Percentiles rank a stretch among this genome's conserved stretches.
phyloP scores from a whole-genome alignment of 352 stramenopile genomes.

The Phytopythium litorale region DNA sequence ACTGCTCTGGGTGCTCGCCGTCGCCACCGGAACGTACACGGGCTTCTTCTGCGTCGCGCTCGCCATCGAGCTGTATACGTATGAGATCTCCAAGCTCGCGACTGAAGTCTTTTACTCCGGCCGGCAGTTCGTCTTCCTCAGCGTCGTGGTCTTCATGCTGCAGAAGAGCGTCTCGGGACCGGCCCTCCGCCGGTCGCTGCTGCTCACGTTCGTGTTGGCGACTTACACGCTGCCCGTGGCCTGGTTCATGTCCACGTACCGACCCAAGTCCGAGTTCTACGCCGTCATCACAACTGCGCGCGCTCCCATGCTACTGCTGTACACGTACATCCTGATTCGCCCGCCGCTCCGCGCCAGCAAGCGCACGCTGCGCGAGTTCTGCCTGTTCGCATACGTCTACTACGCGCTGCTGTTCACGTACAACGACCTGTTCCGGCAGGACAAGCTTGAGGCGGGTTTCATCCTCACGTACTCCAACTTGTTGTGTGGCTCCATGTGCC shows the following conservation, averaged over 20 bases:
- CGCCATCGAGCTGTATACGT: constrained; percentile 38
- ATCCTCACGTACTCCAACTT: constrained; percentile 61
- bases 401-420: constrained; percentile 47
- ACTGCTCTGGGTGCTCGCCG: constrained; percentile 40
- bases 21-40: constrained; percentile 42
- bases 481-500: constrained; percentile 43
- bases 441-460: constrained; percentile 46
- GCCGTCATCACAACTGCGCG: constrained; percentile 28
- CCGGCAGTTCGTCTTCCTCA: constrained; percentile 59
- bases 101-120: constrained; percentile 57
- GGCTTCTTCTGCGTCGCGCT: constrained; percentile 40
- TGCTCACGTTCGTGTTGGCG: constrained; percentile 39
- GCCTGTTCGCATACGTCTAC: constrained; percentile 47
- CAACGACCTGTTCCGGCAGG: constrained; percentile 47
- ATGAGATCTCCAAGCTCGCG: constrained; percentile 45
- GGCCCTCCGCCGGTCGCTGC: constrained; percentile 35
- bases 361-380: constrained; percentile 47
- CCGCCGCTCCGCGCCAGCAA: constrained; percentile 44
- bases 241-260: constrained; percentile 33
- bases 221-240: constrained; percentile 46
- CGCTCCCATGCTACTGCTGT: constrained; percentile 31
- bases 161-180: constrained; percentile 52
- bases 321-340: constrained; percentile 47
- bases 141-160: constrained; percentile 61
- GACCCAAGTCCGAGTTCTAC: constrained; percentile 31